A percentile compares a stretch with the other conserved stretches of the same genome.
phyloP scores from a whole-genome alignment of 306 rosid genomes.

The Corylus avellana region DNA sequence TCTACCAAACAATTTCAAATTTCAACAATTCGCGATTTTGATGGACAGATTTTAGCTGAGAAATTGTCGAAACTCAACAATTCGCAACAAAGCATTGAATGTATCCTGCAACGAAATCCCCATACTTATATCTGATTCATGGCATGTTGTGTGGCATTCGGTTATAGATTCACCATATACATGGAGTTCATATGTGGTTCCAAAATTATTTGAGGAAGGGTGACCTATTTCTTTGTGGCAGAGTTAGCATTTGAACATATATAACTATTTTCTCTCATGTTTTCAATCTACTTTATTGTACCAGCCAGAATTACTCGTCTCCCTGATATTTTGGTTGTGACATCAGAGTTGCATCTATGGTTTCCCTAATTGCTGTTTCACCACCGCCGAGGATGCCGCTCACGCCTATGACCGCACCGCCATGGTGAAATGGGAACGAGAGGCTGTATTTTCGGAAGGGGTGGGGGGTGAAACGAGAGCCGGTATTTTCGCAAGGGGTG shows the following conservation, averaged over 20 bases:
- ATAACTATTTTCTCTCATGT: not conserved
- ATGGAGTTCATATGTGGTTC: not conserved
- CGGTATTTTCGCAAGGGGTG: too few relatives aligned
- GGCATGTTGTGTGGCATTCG: constrained; percentile 12
- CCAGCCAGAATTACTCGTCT: not conserved
- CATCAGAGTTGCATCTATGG: not conserved
- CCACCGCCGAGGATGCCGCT: too few relatives aligned
- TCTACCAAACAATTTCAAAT: too few relatives aligned
- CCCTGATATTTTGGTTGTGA: not conserved
- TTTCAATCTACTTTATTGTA: not conserved
- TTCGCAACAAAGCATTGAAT: constrained; percentile 89
- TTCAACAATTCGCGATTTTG: constrained; percentile 36
- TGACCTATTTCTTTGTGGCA: not conserved
- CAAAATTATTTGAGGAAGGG: not conserved
- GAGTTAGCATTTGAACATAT: not conserved
- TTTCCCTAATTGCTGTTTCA: not conserved
- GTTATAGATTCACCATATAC: not conserved
- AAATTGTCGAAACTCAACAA: constrained; percentile 82
- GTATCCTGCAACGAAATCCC: constrained; percentile 54
- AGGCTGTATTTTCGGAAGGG: too few relatives aligned
- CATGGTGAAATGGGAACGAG: too few relatives aligned
- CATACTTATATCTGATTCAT: constrained; percentile 19
- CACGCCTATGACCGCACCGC: too few relatives aligned
- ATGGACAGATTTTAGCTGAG: constrained; percentile 60
- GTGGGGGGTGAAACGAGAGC: too few relatives aligned